Evolutionary conservation across 345 rosid genomes (phyloP), one percentile per base, ranked within the genome.

Genomic region (Ailanthus altissimus): DNA sequence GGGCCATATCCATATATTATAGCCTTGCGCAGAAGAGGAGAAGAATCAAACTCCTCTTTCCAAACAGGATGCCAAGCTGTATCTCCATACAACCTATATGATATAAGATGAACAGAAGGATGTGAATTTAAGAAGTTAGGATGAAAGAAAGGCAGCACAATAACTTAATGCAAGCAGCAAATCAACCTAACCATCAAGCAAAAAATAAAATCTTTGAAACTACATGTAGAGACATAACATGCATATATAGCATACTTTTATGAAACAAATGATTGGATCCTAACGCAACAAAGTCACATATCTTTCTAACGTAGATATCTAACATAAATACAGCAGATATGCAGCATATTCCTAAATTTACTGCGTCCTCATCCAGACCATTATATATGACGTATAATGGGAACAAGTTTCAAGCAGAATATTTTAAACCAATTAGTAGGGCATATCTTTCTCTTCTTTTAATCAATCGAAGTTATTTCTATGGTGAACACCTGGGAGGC

Each of bases 11-110:
- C 99, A 69, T 72, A 86, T 43, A 90, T 85, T 69, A 95, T 85
- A 58, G 97, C 92, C 77, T 93, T 93, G 72, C 94, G 90, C 68
- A 92, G 58, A 57, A 74, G 6, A 47, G 97, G 88, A 23, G 90
- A 82, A 67, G 86, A 80, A 58, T 93, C 90, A 77, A 93, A 86
- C 85, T 92, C 97, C 80, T 90, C 90, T 79, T 87, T 84, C 78
- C 66, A 77, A 79, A 95, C 82, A 72, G 99, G 99, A 42, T 89
- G 99, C 99, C 98, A 93, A 73, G 99, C 99, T 77, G 98, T 95
- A 75, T 95, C 99, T 80, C 84, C 97, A 51, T 9, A 38, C 85
- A 93, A 83, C 99, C 99, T 95, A 75, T 4, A 71, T 36, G 45
- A 67, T 54, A 66, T 8, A 43, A 62, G 23, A 83, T 43, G 42